Percentiles rank a stretch among this genome's conserved stretches.
phyloP scores from a whole-genome alignment of 169 alveolate species.

The Plasmodium blacklocki region DNA sequence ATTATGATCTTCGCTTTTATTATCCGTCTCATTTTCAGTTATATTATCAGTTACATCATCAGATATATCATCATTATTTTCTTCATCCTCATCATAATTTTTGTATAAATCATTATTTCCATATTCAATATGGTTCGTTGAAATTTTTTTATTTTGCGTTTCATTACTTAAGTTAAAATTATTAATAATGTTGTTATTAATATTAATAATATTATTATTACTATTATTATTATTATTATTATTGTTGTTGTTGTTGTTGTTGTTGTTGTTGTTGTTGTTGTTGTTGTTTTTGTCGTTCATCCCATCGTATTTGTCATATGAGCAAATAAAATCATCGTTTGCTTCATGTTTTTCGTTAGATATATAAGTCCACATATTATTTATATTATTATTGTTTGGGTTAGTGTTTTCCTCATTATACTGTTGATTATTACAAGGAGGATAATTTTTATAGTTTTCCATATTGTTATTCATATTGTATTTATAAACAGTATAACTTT shows the following conservation, averaged over 20 bases:
- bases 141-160: too few relatives aligned
- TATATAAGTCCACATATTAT: constrained; percentile 36
- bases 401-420: neutral
- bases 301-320: constrained; percentile 35
- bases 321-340: constrained; percentile 33
- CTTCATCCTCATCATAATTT: neutral
- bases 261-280: neutral
- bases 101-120: too few relatives aligned
- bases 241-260: neutral
- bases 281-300: constrained; percentile 6
- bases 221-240: too few relatives aligned
- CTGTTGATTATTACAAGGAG: neutral
- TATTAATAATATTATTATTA: too few relatives aligned
- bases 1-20: neutral
- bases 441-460: constrained; percentile 2
- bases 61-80: constrained; percentile 1
- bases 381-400: neutral
- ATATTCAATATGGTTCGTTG: too few relatives aligned
- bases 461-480: neutral
- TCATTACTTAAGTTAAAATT: too few relatives aligned
- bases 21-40: constrained; percentile 7
- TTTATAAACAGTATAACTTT: neutral
- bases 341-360: constrained; percentile 68
- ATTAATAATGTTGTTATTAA: too few relatives aligned
- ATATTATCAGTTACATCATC: constrained; percentile 1